Base-by-base conservation (phyloP, 176 grass and related monocot species). In the Musa acuminata region DNA sequence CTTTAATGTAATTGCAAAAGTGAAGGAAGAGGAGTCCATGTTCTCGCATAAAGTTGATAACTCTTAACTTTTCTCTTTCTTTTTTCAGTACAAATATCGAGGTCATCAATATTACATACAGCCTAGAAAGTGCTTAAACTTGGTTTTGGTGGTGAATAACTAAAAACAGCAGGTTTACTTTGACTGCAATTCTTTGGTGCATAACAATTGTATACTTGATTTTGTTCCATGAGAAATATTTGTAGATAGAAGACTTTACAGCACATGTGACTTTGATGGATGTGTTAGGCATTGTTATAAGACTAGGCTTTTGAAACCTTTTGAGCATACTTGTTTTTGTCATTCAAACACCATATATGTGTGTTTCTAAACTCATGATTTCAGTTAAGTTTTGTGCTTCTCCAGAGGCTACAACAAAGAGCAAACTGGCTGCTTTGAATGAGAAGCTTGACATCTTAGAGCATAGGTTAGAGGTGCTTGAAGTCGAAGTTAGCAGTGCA, bases 401-500 rank as follows among this genome's bases (percentile, higher is more conserved):
- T 78, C 54, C 82, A 93, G 86, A 98, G 60, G 90, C 94, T 64
- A 98, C 94, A 8, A 98, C 94, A 0, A 98, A 98, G 90, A 91
- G 94, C 80, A 98, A 98, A 77, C 64, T 93, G 54, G 94, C 94
- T 0, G 80, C 82, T 8, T 26, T 98, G 81, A 98, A 93, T 53
- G 88, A 98, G 69, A 98, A 98, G 68, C 88, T 93, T 4, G 94
- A 98, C 80, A 80, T 75, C 77, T 80, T 98, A 64, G 94, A 98
- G 88, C 86, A 84, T 51, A 89, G 89, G 77, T 80, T 98, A 21
- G 88, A 98, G 83, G 94, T 93, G 66, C 86, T 98, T 25, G 90
- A 98, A 58, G 90, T 98, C 13, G 90, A 98, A 89, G 94, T 98
- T 66, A 91, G 94, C 83, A 98, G 87, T 68, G 94, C 94, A 13